Conservation (phyloP, 306 rosid genomes). For the Pyrus communis region DNA sequence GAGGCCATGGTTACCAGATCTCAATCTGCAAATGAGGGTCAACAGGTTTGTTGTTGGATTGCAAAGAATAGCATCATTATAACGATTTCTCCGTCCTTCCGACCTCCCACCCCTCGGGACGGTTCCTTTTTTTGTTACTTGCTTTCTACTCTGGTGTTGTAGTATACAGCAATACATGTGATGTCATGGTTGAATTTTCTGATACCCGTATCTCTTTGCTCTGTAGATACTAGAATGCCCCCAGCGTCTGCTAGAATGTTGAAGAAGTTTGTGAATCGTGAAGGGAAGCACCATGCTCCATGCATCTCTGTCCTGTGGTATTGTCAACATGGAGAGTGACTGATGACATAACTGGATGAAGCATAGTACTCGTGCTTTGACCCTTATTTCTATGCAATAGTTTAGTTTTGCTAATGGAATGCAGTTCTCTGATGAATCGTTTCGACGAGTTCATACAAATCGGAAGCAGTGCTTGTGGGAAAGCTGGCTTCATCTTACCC, state of each 20-base stretch:
- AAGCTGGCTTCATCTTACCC: neutral
- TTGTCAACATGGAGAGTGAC: too few species aligned
- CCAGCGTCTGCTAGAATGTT: neutral
- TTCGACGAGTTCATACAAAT: neutral
- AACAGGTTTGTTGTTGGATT: slow-evolving; percentile 3
- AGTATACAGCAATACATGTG: neutral
- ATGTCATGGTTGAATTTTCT: neutral
- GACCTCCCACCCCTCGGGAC: too few species aligned
- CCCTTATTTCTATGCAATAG: neutral
- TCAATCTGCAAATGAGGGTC: neutral
- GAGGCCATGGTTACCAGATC: neutral
- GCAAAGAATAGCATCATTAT: neutral
- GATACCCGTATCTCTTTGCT: neutral
- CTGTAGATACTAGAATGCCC: neutral
- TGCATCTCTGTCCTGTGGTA: too few species aligned
- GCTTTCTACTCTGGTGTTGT: neutral
- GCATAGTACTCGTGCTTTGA: neutral
- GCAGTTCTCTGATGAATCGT: neutral
- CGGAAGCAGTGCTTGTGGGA: neutral
- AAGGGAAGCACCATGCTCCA: neutral
- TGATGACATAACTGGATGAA: neutral
- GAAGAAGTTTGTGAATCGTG: neutral
- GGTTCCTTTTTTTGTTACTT: neutral
- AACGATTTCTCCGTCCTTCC: neutral
- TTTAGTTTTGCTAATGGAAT: neutral